Evolutionary conservation across 2,329 filamentous ascomycete species (phyloP).

Genomic region (Scopulariopsis brevicaulis): DNA sequence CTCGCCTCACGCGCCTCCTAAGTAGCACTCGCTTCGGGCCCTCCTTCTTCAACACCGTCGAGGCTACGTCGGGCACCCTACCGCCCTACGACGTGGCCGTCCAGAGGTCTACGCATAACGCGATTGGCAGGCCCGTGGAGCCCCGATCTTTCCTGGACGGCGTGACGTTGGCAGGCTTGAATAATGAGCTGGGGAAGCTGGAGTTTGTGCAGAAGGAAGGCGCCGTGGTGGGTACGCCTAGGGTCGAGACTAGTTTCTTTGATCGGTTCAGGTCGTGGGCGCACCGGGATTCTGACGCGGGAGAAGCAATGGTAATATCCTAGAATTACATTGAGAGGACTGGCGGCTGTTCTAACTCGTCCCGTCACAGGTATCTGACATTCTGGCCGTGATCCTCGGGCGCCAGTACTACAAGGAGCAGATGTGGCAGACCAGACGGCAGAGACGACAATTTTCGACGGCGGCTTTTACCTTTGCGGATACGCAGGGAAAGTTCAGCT

Average conservation of each 20-base stretch:
- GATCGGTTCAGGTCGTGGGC: slow-evolving; percentile 1
- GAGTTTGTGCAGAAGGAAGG: slow-evolving; percentile 3
- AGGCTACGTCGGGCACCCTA: background rate
- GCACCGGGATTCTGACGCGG: slow-evolving; percentile 2
- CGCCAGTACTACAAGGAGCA: slow-evolving; percentile 2
- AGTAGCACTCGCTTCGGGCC: slow-evolving; percentile 1
- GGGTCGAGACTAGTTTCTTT: background rate
- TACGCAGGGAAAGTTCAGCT: slow-evolving; percentile 5
- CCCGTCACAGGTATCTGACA: slow-evolving; percentile 3
- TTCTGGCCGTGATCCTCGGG: slow-evolving; percentile 3
- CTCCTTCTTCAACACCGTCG: background rate
- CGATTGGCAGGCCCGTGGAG: background rate
- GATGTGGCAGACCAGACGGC: background rate
- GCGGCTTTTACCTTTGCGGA: slow-evolving; percentile 5
- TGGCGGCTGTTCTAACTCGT: no score
- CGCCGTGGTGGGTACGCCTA: background rate
- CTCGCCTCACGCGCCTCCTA: slow-evolving; percentile 3
- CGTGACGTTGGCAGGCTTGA: background rate
- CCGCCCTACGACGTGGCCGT: slow-evolving; percentile 5
- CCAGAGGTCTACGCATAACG: background rate
- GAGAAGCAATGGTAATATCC: slow-evolving; percentile 4
- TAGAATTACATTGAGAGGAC: background rate
- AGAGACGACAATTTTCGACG: background rate
- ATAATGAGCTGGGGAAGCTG: slow-evolving; percentile 1
- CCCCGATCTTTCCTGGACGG: background rate